Evolutionary conservation across 1,284 basidiomycete genomes (phyloP), one percentile per base, ranked within the genome.

Genomic region (Heterobasidion annosum): DNA sequence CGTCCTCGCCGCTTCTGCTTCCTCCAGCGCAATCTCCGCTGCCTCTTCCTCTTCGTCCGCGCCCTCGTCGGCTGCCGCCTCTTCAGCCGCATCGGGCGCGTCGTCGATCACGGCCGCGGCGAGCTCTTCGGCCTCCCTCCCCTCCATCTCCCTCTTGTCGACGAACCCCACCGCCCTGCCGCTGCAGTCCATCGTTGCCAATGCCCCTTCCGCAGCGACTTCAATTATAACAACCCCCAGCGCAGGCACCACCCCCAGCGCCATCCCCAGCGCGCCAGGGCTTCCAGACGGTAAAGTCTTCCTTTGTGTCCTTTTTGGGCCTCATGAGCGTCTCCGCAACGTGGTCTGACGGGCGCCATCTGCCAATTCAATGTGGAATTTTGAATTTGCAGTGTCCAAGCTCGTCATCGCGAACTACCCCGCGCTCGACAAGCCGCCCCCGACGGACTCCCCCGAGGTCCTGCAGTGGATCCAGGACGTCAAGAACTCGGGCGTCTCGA

Each of bases 391-490:
- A 82, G 80, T 71, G 53, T 65, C 69, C 2, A 59, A 61, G 3
- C 60, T 84, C 34, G 56, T 58, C 12, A 72, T 78, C 6, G 54
- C 73, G 13, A 77, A 79, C 63, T 95, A 91, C 68, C 91, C 91
- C 1, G 49, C 80, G 0, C 72, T 91, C 25, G 91, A 93, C 67
- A 70, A 69, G 35, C 65, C 74, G 1, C 89, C 91, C 16, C 82
- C 85, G 0, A 79, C 74, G 6, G 77, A 88, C 70, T 85, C 85
- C 7, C 67, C 78, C 8, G 69, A 85, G 64, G 89, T 92, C 7
- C 74, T 86, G 65, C 72, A 77, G 63, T 92, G 91, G 90, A 80
- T 89, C 43, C 58, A 77, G 52, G 78, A 85, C 25, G 83, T 88
- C 12, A 46, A 57, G 4, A 68, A 72, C 52, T 77, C 81, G 10